These are phyloP conservation scores for Scutellaria barbata DNA, from an alignment of 257 asterid species.

Conservation along the genomic window DNA sequence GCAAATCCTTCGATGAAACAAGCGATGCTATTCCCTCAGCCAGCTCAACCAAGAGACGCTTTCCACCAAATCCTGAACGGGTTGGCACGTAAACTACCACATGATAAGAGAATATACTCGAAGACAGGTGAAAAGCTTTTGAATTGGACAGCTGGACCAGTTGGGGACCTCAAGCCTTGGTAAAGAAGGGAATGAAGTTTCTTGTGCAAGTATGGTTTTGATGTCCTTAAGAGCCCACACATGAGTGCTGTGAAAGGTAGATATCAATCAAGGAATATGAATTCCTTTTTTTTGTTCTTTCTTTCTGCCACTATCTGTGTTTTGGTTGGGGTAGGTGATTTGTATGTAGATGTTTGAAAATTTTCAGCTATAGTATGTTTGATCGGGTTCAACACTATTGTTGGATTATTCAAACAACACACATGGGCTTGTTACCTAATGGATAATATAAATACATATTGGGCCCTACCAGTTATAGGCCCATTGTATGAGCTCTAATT, in stretches of 20 bases:
- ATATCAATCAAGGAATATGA: background rate
- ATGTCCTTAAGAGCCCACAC: no score
- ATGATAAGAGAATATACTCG: slow-evolving; percentile 45
- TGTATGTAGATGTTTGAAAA: background rate
- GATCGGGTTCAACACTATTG: background rate
- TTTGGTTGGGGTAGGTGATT: slow-evolving; percentile 16
- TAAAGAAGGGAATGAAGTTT: slow-evolving; percentile 19
- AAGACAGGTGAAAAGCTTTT: slow-evolving; percentile 40
- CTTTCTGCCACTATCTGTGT: background rate
- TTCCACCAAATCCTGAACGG: slow-evolving; percentile 80
- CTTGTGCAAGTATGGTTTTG: background rate
- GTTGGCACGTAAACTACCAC: slow-evolving; percentile 63
- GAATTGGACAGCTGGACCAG: slow-evolving; percentile 63
- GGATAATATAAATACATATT: no score
- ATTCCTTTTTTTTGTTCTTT: background rate
- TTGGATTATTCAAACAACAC: background rate
- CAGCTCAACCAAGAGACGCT: slow-evolving; percentile 78
- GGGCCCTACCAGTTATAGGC: no score
- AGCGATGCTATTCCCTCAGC: slow-evolving; percentile 65
- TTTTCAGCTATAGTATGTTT: background rate
- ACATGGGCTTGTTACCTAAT: no score
- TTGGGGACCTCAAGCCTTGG: slow-evolving; percentile 75
- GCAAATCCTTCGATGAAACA: slow-evolving; percentile 63
- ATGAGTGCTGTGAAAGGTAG: background rate
- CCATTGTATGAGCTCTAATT: no score